Base-by-base conservation (phyloP, 805 yeast species). In the Teunomyces cretensis region DNA sequence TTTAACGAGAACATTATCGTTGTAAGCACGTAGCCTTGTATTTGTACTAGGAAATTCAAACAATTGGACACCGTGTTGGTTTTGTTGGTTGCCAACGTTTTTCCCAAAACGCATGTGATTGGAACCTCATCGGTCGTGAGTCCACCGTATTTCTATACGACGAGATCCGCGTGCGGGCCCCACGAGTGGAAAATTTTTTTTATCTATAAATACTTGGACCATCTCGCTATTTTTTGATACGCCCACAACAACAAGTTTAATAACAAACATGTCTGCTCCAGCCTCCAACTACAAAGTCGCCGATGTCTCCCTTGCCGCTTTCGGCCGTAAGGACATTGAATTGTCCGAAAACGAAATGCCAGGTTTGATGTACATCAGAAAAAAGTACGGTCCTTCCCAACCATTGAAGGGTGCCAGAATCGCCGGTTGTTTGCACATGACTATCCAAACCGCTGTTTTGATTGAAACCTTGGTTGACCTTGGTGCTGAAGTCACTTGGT, bases 401-500 rank as follows among this genome's bases (percentile, higher is more conserved):
- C 98, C 98, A 57, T 84, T 92, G 74, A 87, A 88, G 75, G 99
- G 98, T 64, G 98, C 99, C 58, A 86, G 97, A 79, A 84, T 92
- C 65, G 98, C 98, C 56, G 99, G 98, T 68, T 92, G 99, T 81
- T 81, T 92, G 70, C 99, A 92, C 80, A 94, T 94, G 98, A 92
- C 99, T 73, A 87, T 94, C 67, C 99, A 92, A 80, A 94, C 99
- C 64, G 99, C 98, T 60, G 98, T 92, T 56, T 82, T 92, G 75
- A 94, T 94, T 65, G 99, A 92, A 83, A 92, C 99, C 60, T 82
- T 94, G 65, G 88, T 82, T 64, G 96, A 96, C 56, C 83, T 92
- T 62, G 99, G 99, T 79, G 99, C 99, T 54, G 99, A 92, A 81
- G 98, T 92, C 53, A 94, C 99, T 66, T 92, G 99, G 99, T 83